phyloP scores from a whole-genome alignment of 179 eudicot species.

The Beta corolliflora region DNA sequence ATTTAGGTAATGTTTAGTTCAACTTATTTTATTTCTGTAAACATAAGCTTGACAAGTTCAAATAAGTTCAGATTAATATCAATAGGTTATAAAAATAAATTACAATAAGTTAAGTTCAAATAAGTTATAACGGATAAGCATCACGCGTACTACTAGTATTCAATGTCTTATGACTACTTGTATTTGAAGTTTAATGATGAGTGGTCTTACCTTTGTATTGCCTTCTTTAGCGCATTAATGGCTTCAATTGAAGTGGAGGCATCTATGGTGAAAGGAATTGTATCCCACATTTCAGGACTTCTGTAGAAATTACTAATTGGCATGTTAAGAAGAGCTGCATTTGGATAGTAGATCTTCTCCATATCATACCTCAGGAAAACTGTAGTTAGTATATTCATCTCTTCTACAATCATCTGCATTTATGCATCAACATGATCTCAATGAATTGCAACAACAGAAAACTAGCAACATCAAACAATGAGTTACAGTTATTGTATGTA shows the following conservation, averaged over 20 bases:
- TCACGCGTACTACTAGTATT: neutral
- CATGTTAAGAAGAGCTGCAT: constrained; percentile 52
- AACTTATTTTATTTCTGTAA: too few species aligned
- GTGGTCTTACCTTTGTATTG: constrained; percentile 46
- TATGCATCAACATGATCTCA: neutral
- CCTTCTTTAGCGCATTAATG: constrained; percentile 54
- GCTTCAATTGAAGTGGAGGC: constrained; percentile 56
- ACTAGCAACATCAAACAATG: neutral
- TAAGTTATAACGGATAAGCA: neutral
- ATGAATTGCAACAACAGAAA: neutral
- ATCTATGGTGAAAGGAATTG: constrained; percentile 49
- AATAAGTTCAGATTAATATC: neutral
- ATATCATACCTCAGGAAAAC: constrained; percentile 70
- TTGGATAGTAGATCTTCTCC: constrained; percentile 73
- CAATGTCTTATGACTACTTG: neutral
- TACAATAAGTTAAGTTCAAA: too few species aligned
- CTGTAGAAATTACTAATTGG: constrained; percentile 74
- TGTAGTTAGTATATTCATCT: constrained; percentile 73
- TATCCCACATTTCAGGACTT: constrained; percentile 76
- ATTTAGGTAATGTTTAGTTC: too few species aligned
- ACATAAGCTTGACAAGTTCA: neutral
- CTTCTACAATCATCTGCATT: constrained; percentile 63
- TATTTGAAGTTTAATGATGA: neutral
- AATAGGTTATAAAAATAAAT: too few species aligned
- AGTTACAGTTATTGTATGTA: constrained; percentile 25